Percentiles rank a stretch among this genome's conserved stretches.
Evolutionary conservation across 768 basidiomycete species (phyloP).

Genomic region (Termitomyces heimii): DNA sequence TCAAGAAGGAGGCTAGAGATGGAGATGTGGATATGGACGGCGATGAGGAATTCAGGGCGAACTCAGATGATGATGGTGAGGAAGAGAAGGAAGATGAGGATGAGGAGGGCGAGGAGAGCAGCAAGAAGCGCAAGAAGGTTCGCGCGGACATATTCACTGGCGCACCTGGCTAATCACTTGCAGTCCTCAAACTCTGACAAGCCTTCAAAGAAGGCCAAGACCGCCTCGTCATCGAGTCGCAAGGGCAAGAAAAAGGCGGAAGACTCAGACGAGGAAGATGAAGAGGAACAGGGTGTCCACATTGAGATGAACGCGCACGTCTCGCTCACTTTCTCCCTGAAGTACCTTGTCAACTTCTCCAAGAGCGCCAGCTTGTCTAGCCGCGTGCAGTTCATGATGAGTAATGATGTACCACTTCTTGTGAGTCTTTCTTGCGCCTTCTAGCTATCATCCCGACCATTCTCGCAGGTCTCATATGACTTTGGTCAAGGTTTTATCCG

Average conservation of each 20-base stretch:
- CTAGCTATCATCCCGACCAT: background rate
- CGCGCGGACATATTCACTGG: background rate
- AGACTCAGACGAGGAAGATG: slow-evolving; percentile 44
- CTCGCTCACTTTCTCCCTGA: slow-evolving; percentile 89
- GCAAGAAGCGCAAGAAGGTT: slow-evolving; percentile 73
- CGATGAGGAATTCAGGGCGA: slow-evolving; percentile 38
- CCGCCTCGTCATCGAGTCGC: slow-evolving; percentile 26
- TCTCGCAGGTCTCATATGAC: slow-evolving; percentile 71
- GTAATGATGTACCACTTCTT: slow-evolving; percentile 85
- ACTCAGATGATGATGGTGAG: slow-evolving; percentile 50
- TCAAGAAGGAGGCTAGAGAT: slow-evolving; percentile 39
- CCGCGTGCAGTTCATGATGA: slow-evolving; percentile 81
- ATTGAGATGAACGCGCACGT: slow-evolving; percentile 92
- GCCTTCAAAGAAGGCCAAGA: slow-evolving; percentile 41
- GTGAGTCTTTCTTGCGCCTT: slow-evolving; percentile 34
- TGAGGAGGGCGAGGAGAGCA: slow-evolving; percentile 41
- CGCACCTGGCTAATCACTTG: slow-evolving; percentile 5
- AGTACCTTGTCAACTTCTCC: slow-evolving; percentile 95
- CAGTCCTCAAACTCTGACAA: slow-evolving; percentile 35
- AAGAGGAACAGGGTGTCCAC: slow-evolving; percentile 47
- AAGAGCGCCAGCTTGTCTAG: slow-evolving; percentile 76
- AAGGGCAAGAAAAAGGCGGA: slow-evolving; percentile 53
- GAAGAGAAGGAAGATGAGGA: slow-evolving; percentile 50
- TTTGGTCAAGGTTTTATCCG: slow-evolving; percentile 86
- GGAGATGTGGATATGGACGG: slow-evolving; percentile 44